phyloP scores from a whole-genome alignment of 495 filamentous ascomycete species.

The Umbilicaria muhlenbergii region DNA sequence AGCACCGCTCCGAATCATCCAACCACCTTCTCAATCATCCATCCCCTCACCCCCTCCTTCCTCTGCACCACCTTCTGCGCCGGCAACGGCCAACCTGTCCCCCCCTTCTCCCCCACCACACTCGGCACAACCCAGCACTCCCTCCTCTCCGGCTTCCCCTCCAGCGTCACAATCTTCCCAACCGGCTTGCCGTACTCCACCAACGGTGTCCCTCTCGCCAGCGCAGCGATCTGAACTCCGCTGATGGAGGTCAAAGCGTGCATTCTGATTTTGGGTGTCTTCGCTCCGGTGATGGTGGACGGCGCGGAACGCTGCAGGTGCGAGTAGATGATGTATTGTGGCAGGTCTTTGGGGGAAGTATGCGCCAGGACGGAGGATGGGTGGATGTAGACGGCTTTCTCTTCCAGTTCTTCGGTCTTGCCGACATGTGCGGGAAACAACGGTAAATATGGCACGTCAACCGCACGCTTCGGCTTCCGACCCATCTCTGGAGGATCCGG shows the following conservation, averaged over 20 bases:
- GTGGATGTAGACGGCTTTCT: conserved; percentile 66
- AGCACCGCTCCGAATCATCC: conserved; percentile 6
- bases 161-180: conserved; percentile 51
- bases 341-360: conserved; percentile 53
- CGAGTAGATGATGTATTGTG: conserved; percentile 75
- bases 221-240: conserved; percentile 54
- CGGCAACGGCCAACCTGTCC: conserved; percentile 70
- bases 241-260: conserved; percentile 68
- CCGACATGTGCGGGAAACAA: conserved; percentile 55
- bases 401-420: conserved; percentile 29
- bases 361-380: conserved; percentile 66
- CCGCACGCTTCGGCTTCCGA: conserved; percentile 61
- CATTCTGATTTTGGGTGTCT: conserved; percentile 71
- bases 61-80: conserved; percentile 69
- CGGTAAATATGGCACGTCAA: conserved; percentile 81
- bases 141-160: conserved; percentile 38
- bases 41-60: conserved; percentile 53
- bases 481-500: conserved; percentile 54
- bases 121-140: conserved; percentile 74
- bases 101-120: conserved; percentile 47
- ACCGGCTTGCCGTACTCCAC: conserved; percentile 80
- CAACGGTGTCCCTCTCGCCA: conserved; percentile 77
- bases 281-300: conserved; percentile 23
- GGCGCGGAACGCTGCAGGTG: conserved; percentile 60
- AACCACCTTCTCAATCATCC: conserved; percentile 57